Percentiles rank a stretch among this genome's conserved stretches.
Evolutionary conservation across 345 rosid species (phyloP).

Genomic region (Trapa bicornis): DNA sequence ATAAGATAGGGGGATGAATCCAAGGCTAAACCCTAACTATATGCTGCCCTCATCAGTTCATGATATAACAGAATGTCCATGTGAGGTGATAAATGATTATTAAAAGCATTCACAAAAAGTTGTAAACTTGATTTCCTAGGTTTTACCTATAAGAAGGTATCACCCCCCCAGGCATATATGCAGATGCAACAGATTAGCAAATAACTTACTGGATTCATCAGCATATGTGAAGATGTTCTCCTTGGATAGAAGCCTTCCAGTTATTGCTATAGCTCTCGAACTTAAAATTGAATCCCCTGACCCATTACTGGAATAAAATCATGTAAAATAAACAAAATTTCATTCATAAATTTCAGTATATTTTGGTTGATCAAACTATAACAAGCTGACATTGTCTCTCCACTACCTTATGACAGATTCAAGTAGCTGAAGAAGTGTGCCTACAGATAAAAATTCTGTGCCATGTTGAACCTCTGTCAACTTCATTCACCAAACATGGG

Average conservation of each 20-base stretch:
- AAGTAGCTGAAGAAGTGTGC: constrained; percentile 52
- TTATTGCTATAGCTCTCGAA: constrained; percentile 73
- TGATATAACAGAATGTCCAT: not conserved
- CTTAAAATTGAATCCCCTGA: constrained; percentile 41
- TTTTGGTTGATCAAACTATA: not conserved
- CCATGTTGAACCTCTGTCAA: constrained; percentile 61
- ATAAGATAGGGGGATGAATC: too few relatives aligned
- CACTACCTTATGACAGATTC: constrained; percentile 58
- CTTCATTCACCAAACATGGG: constrained; percentile 27
- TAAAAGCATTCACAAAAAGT: not conserved
- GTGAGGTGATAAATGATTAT: not conserved
- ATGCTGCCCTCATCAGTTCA: not conserved
- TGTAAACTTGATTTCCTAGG: not conserved
- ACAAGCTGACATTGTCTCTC: constrained; percentile 5
- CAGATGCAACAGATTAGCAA: not conserved
- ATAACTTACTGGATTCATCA: constrained; percentile 54
- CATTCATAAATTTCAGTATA: not conserved
- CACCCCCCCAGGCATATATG: not conserved
- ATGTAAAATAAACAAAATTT: not conserved
- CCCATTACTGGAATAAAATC: constrained; percentile 29
- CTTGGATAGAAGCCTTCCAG: constrained; percentile 68
- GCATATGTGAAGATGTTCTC: constrained; percentile 31
- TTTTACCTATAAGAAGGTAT: not conserved
- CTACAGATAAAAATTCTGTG: constrained; percentile 58
- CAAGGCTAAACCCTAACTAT: too few relatives aligned